phyloP scores from a whole-genome alignment of 83 land plant species.

The Diphasiastrum complanatum region DNA sequence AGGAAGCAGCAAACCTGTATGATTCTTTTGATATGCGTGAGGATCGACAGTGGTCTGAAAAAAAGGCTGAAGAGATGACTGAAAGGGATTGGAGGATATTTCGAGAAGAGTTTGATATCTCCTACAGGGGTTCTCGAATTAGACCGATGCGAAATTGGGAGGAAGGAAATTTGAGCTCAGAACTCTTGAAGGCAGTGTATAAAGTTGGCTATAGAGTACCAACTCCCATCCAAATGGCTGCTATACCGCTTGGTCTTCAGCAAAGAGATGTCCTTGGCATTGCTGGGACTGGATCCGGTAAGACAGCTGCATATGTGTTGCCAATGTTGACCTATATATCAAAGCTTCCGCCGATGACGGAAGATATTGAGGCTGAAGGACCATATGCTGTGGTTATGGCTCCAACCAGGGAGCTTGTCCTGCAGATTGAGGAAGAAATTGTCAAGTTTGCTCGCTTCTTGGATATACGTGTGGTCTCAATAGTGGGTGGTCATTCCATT shows the following conservation, averaged over 20 bases:
- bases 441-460: constrained; percentile 80
- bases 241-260: constrained; percentile 82
- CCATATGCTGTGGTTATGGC: constrained; percentile 97
- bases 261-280: constrained; percentile 92
- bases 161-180: constrained; percentile 63
- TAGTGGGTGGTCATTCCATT: constrained; percentile 75
- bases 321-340: constrained; percentile 85
- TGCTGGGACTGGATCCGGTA: constrained; percentile 95
- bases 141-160: constrained; percentile 84
- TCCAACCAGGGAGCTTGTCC: constrained; percentile 87
- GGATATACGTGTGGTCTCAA: constrained; percentile 70
- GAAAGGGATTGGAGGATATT: constrained; percentile 94
- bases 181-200: constrained; percentile 75
- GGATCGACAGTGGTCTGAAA: constrained; percentile 87
- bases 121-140: constrained; percentile 78
- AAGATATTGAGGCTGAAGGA: constrained; percentile 89
- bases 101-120: constrained; percentile 80
- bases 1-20: constrained; percentile 65
- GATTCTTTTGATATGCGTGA: constrained; percentile 90
- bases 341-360: constrained; percentile 76
- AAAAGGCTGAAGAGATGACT: constrained; percentile 86
- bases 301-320: constrained; percentile 89
- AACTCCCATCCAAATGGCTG: constrained; percentile 94
- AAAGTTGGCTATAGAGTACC: constrained; percentile 74
- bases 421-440: constrained; percentile 85